These are phyloP conservation scores for Urostyla sp. DNA, from an alignment of 73 alveolate genomes.

Conservation along the genomic window DNA sequence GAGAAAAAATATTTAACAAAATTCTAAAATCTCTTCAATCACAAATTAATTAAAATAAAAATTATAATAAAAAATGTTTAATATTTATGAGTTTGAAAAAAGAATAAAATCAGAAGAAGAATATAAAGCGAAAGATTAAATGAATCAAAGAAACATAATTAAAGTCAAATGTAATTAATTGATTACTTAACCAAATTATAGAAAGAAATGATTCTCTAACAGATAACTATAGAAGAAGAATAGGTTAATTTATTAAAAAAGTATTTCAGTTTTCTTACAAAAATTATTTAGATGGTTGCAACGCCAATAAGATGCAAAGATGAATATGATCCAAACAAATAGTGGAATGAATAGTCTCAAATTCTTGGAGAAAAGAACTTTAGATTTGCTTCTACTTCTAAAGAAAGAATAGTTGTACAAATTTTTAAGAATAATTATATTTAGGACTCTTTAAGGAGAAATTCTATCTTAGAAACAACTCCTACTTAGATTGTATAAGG, in stretches of 20 bases:
- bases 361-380: conserved; percentile 11
- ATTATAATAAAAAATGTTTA: conserved; percentile 15
- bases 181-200: neutral
- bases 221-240: conserved; percentile 18
- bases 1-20: no score
- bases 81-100: conserved; percentile 7
- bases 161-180: conserved; percentile 6
- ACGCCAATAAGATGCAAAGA: conserved; percentile 2
- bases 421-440: neutral
- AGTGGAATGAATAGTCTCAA: neutral
- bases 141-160: neutral
- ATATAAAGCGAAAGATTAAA: neutral
- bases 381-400: conserved; percentile 13
- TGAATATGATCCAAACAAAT: conserved; percentile 2
- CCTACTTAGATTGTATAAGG: conserved; percentile 9
- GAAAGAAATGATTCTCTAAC: conserved; percentile 32
- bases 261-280: neutral
- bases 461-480: conserved; percentile 1
- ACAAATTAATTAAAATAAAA: neutral
- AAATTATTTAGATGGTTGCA: conserved; percentile 30
- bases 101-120: neutral
- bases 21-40: neutral
- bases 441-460: neutral
- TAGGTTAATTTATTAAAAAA: conserved; percentile 37
- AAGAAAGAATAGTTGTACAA: conserved; percentile 21